A percentile compares a stretch with the other conserved stretches of the same genome.
Evolutionary conservation across 2,329 filamentous ascomycete species (phyloP).

Genomic region (Calonectria hawksworthii): DNA sequence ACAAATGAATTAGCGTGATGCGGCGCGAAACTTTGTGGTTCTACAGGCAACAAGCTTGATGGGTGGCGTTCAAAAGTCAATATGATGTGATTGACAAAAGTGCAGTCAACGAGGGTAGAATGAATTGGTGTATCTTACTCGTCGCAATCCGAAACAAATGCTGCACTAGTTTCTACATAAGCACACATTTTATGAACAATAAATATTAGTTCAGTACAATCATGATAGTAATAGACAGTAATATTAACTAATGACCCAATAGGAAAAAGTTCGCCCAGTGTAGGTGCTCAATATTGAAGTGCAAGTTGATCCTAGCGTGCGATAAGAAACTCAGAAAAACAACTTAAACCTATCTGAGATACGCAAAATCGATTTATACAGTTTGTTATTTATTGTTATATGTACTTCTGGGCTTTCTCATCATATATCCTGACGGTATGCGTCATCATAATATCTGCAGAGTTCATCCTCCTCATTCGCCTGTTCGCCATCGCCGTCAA

Average conservation of each 20-base stretch:
- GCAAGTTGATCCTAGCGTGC: neutral
- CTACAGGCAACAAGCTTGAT: no score
- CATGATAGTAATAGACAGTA: no score
- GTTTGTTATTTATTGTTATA: neutral
- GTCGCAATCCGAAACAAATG: neutral
- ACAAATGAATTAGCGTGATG: neutral
- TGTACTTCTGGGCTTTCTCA: neutral
- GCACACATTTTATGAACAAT: no score
- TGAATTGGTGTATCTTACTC: neutral
- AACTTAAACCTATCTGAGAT: neutral
- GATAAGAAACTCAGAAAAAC: neutral
- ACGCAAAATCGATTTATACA: neutral
- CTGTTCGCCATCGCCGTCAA: neutral
- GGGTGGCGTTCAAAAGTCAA: neutral
- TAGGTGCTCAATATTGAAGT: neutral
- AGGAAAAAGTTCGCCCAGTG: neutral
- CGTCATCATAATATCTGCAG: neutral
- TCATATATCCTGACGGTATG: neutral
- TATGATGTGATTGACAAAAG: no score
- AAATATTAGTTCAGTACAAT: no score
- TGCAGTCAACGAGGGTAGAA: neutral
- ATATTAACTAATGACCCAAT: no score
- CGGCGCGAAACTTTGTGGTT: no score
- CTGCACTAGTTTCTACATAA: no score
- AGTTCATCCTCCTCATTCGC: neutral